Evolutionary conservation across 176 grass and related monocot genomes (phyloP).

Genomic region (Cenchrus purpureus): DNA sequence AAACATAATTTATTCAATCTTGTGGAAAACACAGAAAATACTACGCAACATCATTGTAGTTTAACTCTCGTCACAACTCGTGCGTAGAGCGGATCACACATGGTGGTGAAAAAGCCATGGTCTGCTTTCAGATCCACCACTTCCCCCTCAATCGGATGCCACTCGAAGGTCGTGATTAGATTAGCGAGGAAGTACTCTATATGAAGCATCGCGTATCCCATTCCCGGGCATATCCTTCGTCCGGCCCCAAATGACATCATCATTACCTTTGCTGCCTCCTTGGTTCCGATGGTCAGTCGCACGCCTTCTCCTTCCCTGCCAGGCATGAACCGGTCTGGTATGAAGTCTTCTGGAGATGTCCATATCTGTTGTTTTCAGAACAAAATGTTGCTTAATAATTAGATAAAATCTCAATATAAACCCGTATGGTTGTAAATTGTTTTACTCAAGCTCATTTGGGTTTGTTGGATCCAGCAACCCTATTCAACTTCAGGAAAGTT

Average conservation of each 20-base stretch:
- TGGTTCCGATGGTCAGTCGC: constrained; percentile 15
- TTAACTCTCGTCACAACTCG: neutral
- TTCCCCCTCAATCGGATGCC: neutral
- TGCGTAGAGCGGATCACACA: neutral
- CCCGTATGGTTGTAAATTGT: no score
- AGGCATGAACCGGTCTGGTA: constrained; percentile 15
- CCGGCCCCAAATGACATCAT: constrained; percentile 20
- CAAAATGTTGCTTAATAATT: neutral
- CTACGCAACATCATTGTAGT: neutral
- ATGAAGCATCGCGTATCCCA: constrained; percentile 8
- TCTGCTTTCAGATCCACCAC: constrained; percentile 6
- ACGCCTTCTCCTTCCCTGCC: constrained; percentile 1
- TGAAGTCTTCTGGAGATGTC: constrained; percentile 12
- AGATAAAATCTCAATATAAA: neutral
- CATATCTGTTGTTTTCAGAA: neutral
- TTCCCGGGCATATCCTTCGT: constrained; percentile 7
- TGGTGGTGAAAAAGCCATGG: constrained; percentile 34
- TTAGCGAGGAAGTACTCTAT: neutral
- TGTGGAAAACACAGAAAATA: neutral
- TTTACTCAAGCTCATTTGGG: neutral
- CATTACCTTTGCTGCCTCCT: constrained; percentile 16
- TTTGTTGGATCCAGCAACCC: neutral
- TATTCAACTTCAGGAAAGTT: neutral
- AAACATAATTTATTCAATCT: neutral
- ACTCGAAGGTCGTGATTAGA: neutral